Evolutionary conservation across 2,329 filamentous ascomycete species (phyloP), one percentile per base, ranked within the genome.

Genomic region (Graphiopsis chlorocephala): DNA sequence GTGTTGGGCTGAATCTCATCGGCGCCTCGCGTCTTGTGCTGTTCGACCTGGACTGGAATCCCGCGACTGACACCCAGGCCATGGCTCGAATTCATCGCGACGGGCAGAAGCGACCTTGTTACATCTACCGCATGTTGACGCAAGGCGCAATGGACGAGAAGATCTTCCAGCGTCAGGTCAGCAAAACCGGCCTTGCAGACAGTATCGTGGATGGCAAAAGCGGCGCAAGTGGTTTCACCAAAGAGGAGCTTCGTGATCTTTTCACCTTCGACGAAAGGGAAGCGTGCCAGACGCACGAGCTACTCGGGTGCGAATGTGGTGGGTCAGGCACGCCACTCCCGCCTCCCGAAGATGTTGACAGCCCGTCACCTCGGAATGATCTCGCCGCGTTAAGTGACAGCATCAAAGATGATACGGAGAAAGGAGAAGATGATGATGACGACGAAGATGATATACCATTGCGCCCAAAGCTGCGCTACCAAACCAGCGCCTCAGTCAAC

Each of bases 21-120:
- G 89, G 89, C 11, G 89, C 88, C 5, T 89, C 86, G 33, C 84
- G 89, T 25, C 83, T 92, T 2, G 79, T 91, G 5, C 84, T 92
- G 1, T 91, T 90, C 70, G 89, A 92, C 69, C 85, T 90, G 10
- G 89, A 91, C 76, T 92, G 89, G 89, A 92, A 92, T 70, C 89
- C 89, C 1, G 87, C 88, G 0, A 90, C 87, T 0, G 89, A 92
- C 70, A 78, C 89, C 23, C 89, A 92, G 74, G 89, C 89, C 8
- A 91, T 91, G 88, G 89, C 88, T 14, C 86, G 89, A 15, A 89
- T 91, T 55, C 88, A 91, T 72, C 84, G 89, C 57, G 88, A 91
- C 69, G 89, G 89, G 0, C 89, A 92, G 73, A 89, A 88, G 73
- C 78, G 81, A 12, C 85, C 85, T 3, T 90, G 88, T 67, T 86